phyloP scores from a whole-genome alignment of 192 early-diverging fungal genomes.

The Coemansia sp. region DNA sequence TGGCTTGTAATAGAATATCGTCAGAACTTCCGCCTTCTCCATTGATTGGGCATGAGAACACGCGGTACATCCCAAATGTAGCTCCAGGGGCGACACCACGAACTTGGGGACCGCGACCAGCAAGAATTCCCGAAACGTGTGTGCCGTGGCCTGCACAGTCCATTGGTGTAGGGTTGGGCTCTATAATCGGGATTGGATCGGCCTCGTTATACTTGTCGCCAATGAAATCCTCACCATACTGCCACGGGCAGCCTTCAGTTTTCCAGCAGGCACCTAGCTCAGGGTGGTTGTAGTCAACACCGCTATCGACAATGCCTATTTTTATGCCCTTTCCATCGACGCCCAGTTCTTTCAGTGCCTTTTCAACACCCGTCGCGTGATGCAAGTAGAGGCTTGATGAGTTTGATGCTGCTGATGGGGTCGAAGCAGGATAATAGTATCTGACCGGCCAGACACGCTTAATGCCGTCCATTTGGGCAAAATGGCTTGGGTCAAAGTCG shows the following conservation, averaged over 20 bases:
- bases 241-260: conserved; percentile 54
- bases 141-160: conserved; percentile 69
- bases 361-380: conserved; percentile 53
- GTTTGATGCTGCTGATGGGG: background rate
- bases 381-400: conserved; percentile 25
- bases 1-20: conserved; percentile 60
- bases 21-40: conserved; percentile 31
- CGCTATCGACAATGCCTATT: conserved; percentile 67
- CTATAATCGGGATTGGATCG: conserved; percentile 29
- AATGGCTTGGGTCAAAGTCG: background rate
- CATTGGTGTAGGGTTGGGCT: conserved; percentile 56
- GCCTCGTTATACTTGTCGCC: conserved; percentile 54
- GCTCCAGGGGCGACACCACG: conserved; percentile 65
- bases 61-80: conserved; percentile 64
- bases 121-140: conserved; percentile 64
- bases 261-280: conserved; percentile 68
- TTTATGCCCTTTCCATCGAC: conserved; percentile 62
- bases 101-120: conserved; percentile 44
- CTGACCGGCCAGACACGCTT: conserved; percentile 33
- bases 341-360: conserved; percentile 47
- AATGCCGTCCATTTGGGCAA: conserved; percentile 27
- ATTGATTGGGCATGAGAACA: conserved; percentile 56
- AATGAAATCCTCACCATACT: conserved; percentile 64
- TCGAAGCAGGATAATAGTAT: background rate
- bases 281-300: conserved; percentile 66